A percentile compares a stretch with the other conserved stretches of the same genome.
These are phyloP conservation scores for Pythium folliculosum DNA, from an alignment of 352 stramenopile genomes.

Conservation along the genomic window DNA sequence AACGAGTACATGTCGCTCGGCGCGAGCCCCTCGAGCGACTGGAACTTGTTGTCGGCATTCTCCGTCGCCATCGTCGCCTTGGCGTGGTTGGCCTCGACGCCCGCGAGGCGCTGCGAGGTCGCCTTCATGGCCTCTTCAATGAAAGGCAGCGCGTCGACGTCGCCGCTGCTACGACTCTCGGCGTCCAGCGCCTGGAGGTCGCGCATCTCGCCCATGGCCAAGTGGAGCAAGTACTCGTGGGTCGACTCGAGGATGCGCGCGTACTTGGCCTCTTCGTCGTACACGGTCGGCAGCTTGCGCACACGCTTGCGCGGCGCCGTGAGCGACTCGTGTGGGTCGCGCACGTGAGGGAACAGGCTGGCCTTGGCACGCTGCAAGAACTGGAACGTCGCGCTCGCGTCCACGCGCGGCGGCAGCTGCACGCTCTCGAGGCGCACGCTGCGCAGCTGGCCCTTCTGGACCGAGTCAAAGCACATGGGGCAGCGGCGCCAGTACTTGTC, in stretches of 20 bases:
- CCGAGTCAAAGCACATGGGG: conserved; percentile 87
- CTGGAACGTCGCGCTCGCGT: conserved; percentile 60
- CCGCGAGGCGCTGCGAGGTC: conserved; percentile 58
- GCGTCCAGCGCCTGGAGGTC: conserved; percentile 70
- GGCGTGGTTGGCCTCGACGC: conserved; percentile 16
- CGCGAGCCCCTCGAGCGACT: conserved; percentile 18
- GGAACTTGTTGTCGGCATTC: conserved; percentile 7
- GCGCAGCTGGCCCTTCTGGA: conserved; percentile 79
- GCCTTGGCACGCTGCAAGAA: conserved; percentile 72
- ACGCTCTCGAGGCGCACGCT: conserved; percentile 69
- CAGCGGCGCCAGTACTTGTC: conserved; percentile 89
- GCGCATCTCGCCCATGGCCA: conserved; percentile 66
- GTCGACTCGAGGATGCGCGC: conserved; percentile 77
- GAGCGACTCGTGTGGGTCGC: conserved; percentile 4
- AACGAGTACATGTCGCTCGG: conserved; percentile 70
- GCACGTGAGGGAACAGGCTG: conserved; percentile 70
- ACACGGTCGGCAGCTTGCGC: conserved; percentile 60
- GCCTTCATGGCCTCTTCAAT: conserved; percentile 78
- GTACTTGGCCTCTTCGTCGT: conserved; percentile 65
- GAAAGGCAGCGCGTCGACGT: conserved; percentile 77
- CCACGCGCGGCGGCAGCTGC: conserved; percentile 57
- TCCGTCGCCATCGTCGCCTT: conserved; percentile 16
- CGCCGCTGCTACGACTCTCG: conserved; percentile 69
- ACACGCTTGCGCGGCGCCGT: conserved; percentile 34
- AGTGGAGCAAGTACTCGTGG: conserved; percentile 57